Evolutionary conservation across 2,329 filamentous ascomycete species (phyloP), one percentile per base, ranked within the genome.

Genomic region (Trichocomaceae sp.): DNA sequence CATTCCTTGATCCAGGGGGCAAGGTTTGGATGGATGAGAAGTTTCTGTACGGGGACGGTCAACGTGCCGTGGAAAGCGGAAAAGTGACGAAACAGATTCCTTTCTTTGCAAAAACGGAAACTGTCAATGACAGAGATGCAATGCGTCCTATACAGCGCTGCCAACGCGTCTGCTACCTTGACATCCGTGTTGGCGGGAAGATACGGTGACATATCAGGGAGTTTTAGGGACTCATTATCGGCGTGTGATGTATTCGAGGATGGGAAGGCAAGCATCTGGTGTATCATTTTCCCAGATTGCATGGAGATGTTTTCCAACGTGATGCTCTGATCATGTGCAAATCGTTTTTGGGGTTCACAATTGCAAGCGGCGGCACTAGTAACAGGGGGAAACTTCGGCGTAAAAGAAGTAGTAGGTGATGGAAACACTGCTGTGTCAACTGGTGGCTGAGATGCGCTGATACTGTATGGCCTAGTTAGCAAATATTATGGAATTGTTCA

Each of bases 111-210:
- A 70, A 89, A 97, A 29, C 93, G 87, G 58, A 99, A 90, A 63
- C 90, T 92, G 71, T 99, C 93, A 31, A 99, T 87, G 5, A 99
- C 80, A 0, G 91, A 96, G 13, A 93, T 96, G 69, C 91, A 96
- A 68, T 97, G 92, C 2, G 92, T 93, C 49, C 90, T 84, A 68
- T 99, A 99, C 22, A 97, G 79, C 4, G 92, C 91, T 37, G 84
- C 83, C 20, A 99, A 77, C 3, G 90, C 91, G 64, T 88, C 88
- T 23, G 90, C 91, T 7, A 90, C 87, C 66, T 97, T 92, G 0
- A 82, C 77, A 68, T 99, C 93, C 6, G 91, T 95, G 54, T 88
- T 87, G 2, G 75, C 73, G 1, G 92, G 91, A 2, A 96, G 77
- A 66, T 90, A 96, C 5, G 82, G 78, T 59, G 88, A 83, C 62